Evolutionary conservation across 805 yeast species (phyloP), one percentile per base, ranked within the genome.

Genomic region (Maudiozyma turicensis): DNA sequence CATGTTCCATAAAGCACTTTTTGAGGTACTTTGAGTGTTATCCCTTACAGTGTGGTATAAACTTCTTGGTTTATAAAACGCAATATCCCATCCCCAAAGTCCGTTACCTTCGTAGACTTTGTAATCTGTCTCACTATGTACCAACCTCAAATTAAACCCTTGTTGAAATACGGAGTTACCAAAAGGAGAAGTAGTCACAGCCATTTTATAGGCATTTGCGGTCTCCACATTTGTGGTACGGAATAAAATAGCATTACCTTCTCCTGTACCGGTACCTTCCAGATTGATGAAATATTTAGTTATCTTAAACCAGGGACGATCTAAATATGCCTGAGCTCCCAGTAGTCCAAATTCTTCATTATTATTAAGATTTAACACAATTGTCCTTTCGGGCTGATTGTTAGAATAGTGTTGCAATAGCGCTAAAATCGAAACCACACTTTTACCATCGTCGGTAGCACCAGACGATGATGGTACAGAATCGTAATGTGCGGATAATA

Each of bases 231-330:
- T 95, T 0, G 95, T 80, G n/a, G 89, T 81, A 64, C 96, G 76
- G 64, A 90, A 88, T 45, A 89, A 68, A 20, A 86, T 73, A 1
- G 96, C 86, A 55, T 84, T 79, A 4, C 93, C 90, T 47, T 47
- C 45, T 29, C 96, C 96, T 1, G 93, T 84, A 2, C 96, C 96
- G 0, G 96, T 86, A 14, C 96, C 96, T 70, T 89, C 97, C 53
- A 89, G 69, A 62, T 90, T 90, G 54, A 89, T 72, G 50, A 90
- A 84, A 58, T 76, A 83, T 40, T 70, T 70, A 1, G 84, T 80
- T 13, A 76, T 64, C 39, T 73, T 65, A 26, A 78, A 72, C 91
- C 95, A 85, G 14, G 84, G 81, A 62, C 88, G 95, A 33, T 74
- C 63, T 48, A 85, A 66, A 57, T 87, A 88, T 0, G 84, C 76